Conservation (phyloP, 1,139 yeast species). For the Taiozyma onychis region DNA sequence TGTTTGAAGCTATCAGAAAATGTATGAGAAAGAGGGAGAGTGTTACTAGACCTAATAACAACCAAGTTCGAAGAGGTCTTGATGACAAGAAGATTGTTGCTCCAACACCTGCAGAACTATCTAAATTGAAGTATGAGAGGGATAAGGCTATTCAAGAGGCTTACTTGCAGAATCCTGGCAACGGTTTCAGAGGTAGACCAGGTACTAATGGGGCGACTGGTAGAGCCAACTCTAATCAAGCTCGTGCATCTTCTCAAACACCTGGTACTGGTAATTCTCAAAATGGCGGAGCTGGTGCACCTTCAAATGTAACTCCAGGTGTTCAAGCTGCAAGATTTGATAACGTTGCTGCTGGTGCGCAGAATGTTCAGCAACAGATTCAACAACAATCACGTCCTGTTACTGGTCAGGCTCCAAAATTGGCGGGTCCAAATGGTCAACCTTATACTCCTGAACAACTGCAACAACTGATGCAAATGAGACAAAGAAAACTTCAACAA, state of each 20-base stretch:
- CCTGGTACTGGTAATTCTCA: background rate
- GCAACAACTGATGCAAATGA: slow-evolving; percentile 25
- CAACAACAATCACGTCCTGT: background rate
- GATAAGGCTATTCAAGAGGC: slow-evolving; percentile 81
- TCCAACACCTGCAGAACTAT: slow-evolving; percentile 81
- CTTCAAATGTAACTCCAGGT: background rate
- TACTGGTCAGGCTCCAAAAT: slow-evolving; percentile 2
- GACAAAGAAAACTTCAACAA: slow-evolving; percentile 33
- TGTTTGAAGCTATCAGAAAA: slow-evolving; percentile 94
- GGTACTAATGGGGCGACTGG: slow-evolving; percentile 3
- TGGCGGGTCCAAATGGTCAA: slow-evolving; percentile 15
- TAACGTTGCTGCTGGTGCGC: background rate
- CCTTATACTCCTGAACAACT: slow-evolving; percentile 22
- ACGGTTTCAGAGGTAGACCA: slow-evolving; percentile 13
- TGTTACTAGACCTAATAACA: slow-evolving; percentile 48
- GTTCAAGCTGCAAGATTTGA: slow-evolving; percentile 3
- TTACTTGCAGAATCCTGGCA: slow-evolving; percentile 40
- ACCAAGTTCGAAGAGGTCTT: slow-evolving; percentile 31
- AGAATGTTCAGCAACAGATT: background rate
- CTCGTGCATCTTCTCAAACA: slow-evolving; percentile 11
- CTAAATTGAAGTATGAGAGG: slow-evolving; percentile 75
- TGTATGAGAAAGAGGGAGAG: slow-evolving; percentile 84
- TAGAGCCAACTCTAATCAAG: slow-evolving; percentile 13
- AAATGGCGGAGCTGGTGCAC: slow-evolving; percentile 2
- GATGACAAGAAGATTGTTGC: slow-evolving; percentile 36